phyloP scores from a whole-genome alignment of 106 monocot species.

The Dioscorea zingiberensis region DNA sequence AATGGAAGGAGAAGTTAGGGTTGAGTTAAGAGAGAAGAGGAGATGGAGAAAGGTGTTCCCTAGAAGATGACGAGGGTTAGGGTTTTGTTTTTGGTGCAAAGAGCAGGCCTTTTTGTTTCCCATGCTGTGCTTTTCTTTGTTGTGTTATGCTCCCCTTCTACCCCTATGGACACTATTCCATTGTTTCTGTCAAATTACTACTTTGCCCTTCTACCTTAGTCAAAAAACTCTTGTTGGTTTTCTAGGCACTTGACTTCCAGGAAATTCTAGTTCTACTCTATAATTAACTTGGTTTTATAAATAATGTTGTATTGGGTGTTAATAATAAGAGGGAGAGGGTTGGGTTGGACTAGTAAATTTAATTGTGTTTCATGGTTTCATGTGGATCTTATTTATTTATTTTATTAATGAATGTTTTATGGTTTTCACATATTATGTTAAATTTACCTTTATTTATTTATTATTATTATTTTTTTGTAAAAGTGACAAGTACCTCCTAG shows the following conservation, averaged over 20 bases:
- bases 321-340: no score
- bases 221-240: not conserved
- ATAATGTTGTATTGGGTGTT: not conserved
- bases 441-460: no score
- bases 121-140: not conserved
- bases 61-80: not conserved
- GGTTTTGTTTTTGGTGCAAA: constrained; percentile 3
- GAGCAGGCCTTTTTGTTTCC: constrained; percentile 18
- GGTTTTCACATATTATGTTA: no score
- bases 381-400: no score
- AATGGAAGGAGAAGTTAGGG: not conserved
- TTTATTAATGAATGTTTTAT: no score
- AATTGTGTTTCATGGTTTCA: no score
- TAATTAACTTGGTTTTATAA: not conserved
- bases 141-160: not conserved
- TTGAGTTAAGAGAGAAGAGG: not conserved
- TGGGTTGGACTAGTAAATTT: no score
- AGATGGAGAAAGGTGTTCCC: not conserved
- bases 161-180: not conserved
- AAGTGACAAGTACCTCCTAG: no score
- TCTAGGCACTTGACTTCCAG: not conserved
- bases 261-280: no score
- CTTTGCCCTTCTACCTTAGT: not conserved
- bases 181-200: not conserved
- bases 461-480: no score